Evolutionary conservation across 2,329 filamentous ascomycete species (phyloP).

Genomic region (Venturia pyrina): DNA sequence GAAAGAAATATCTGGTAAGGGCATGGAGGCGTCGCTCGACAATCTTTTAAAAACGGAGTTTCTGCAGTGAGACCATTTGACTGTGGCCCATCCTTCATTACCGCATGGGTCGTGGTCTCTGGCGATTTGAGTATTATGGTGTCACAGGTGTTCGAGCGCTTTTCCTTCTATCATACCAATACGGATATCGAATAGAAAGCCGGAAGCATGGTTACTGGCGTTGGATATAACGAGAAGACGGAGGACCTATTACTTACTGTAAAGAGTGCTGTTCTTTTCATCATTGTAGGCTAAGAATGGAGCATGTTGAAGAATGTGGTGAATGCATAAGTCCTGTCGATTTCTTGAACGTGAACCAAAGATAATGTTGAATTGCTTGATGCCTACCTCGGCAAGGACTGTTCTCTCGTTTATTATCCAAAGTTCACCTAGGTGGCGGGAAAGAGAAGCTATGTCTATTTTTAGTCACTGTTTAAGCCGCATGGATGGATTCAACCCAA

Average conservation of each 20-base stretch:
- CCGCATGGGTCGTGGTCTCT: neutral
- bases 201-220: neutral
- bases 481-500: neutral
- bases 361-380: neutral
- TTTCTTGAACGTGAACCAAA: neutral
- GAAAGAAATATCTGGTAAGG: too few relatives aligned
- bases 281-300: neutral
- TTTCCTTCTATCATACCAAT: neutral
- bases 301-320: neutral
- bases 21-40: neutral
- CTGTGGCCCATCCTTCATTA: neutral
- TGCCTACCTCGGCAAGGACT: neutral
- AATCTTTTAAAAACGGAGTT: neutral
- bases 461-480: neutral
- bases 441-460: neutral
- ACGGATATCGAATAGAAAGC: neutral
- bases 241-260: neutral
- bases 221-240: neutral
- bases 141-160: neutral
- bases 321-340: neutral
- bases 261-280: neutral
- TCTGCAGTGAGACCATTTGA: neutral
- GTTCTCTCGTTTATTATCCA: neutral
- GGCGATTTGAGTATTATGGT: neutral
- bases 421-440: too few relatives aligned